phyloP scores from a whole-genome alignment of 306 rosid genomes.

The Quercus robur region DNA sequence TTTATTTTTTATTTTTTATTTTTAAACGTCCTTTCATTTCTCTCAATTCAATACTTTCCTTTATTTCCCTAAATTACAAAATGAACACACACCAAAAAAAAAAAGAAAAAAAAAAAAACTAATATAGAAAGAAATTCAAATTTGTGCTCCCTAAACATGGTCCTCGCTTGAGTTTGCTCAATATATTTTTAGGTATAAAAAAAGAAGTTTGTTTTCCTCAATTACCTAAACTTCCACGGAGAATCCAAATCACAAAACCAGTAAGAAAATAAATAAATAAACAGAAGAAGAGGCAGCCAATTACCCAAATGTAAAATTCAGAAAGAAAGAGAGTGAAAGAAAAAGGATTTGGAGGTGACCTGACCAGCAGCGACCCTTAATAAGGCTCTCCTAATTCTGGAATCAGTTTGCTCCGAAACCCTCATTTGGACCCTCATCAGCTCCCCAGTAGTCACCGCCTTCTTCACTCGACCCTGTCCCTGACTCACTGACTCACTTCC shows the following conservation, averaged over 20 bases:
- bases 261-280: not conserved
- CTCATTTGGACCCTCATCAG: slow-evolving; percentile 81
- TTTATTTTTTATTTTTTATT: too few relatives aligned
- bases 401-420: slow-evolving; percentile 78
- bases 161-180: not conserved
- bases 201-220: not conserved
- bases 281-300: not conserved
- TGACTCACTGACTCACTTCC: slow-evolving; percentile 23
- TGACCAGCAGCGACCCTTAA: slow-evolving; percentile 87
- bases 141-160: not conserved
- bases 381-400: slow-evolving; percentile 74
- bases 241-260: not conserved
- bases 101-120: too few relatives aligned
- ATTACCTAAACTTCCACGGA: slow-evolving; percentile 1
- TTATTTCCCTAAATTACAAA: too few relatives aligned
- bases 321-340: not conserved
- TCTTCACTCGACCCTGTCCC: slow-evolving; percentile 39
- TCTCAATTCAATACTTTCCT: too few relatives aligned
- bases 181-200: too few relatives aligned
- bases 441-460: slow-evolving; percentile 72
- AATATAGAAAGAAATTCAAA: not conserved
- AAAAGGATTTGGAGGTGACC: slow-evolving; percentile 29
- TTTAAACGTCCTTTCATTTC: too few relatives aligned
- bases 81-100: too few relatives aligned
- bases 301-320: not conserved